Evolutionary conservation across 169 alveolate genomes (phyloP), one percentile per base, ranked within the genome.

Genomic region (Amoebophrya sp.): DNA sequence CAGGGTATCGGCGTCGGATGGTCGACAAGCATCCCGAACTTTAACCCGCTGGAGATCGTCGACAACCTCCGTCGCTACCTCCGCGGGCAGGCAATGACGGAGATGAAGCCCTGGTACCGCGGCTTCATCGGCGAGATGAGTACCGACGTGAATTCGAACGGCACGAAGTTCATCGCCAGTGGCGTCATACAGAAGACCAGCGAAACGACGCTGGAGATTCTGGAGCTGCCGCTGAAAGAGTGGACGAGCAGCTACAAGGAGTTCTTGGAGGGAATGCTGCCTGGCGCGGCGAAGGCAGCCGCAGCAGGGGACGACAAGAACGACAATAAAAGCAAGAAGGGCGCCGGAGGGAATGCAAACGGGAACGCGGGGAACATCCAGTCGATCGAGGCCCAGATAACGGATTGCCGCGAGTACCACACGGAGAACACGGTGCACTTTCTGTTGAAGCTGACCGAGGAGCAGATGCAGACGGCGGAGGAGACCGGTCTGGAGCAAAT

Each of bases 1-100:
- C 99, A 98, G 88, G 99, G 99, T 39, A 98, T 98, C 29, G 99
- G 99, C 58, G 97, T 99, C 23, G 99, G 99, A 0, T 98, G 98
- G 97, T 92, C 96, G 34, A 94, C 97, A 39, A 91, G 89, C 70
- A 96, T 99, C 41, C 99, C 99, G 31, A 96, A 96, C 93, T 98
- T 95, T 94, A 98, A 98, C 94, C 99, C 99, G 23, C 94, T 95
- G 89, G 99, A 99, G 90, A 95, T 99, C 70, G 98, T 98, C 78
- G 94, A 94, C 90, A 97, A 98, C 94, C 92, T 99, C 41, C n/a
- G 90, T 88, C 92, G 93, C 34, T 93, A 88, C 88, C 29, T 97
- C 94, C 92, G 95, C 96, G 93, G 97, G n/a, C 96, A 95, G 92
- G 96, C 94, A 4, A 96, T 97, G 97, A 92, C 94, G 90, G 97